Evolutionary conservation across 345 rosid species (phyloP), one percentile per base, ranked within the genome.

Genomic region (Syzygium jambos): DNA sequence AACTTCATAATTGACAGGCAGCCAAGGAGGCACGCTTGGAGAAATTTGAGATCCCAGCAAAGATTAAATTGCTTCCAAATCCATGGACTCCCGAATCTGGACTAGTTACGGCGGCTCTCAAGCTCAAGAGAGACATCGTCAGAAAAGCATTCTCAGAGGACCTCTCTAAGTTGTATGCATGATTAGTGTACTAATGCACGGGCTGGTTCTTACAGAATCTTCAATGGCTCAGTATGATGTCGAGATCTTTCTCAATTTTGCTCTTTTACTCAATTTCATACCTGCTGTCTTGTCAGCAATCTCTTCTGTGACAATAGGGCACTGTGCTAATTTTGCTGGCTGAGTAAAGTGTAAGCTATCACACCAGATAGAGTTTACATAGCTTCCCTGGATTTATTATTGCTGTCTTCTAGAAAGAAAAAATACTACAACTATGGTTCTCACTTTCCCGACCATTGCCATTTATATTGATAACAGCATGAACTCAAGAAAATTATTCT

Each of bases 51-150:
- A 95, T 94, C 90, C 99, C 99, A 2, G 94, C 93, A 61, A 98
- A 94, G 95, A 93, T 98, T 78, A 98, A 94, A 87, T 83, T 98
- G 93, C 91, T 95, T 86, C 90, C 94, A n/a, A 86, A 93, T 61
- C 95, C 96, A 25, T 98, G 99, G 99, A 96, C 98, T 43, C 99
- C 99, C 46, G 99, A 96, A 84, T 89, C 97, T n/a, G 99, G 99
- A 15, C 92, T 98, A 49, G 98, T 94, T 51, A 98, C 99, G 13
- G 98, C 98, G 85, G 99, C 99, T 84, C 92, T 97, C 85, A 97
- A 96, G 98, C 90, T 96, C 87, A 97, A 97, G 94, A 94, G 99
- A 91, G 98, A 97, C 87, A 91, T 90, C 59, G 90, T 96, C 57
- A 96, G 93, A 89, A 96, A 92, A 89, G 93, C 95, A 61, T 96